phyloP scores from a whole-genome alignment of 2,329 filamentous ascomycete genomes.

The Aspergillus niger region DNA sequence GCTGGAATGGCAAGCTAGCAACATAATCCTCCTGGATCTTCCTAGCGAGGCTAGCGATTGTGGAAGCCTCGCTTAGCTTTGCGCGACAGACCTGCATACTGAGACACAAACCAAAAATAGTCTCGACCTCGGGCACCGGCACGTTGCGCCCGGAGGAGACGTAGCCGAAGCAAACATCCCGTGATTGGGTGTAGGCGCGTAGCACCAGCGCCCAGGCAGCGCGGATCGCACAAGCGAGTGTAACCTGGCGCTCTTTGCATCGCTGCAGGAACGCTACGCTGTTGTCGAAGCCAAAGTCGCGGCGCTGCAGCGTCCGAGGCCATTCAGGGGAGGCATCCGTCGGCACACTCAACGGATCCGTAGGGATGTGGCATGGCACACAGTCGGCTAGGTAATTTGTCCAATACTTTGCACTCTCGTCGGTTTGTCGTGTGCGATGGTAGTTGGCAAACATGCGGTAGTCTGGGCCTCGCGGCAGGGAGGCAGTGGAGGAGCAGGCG shows the following conservation, averaged over 20 bases:
- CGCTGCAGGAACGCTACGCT: background rate
- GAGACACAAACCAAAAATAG: background rate
- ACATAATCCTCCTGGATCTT: background rate
- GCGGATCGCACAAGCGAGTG: background rate
- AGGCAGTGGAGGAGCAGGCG: background rate
- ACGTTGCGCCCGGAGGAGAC: background rate
- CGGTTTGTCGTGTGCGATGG: background rate
- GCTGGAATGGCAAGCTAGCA: background rate
- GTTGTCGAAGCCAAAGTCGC: background rate
- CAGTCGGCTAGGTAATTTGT: background rate
- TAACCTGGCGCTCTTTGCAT: slow-evolving; percentile 1
- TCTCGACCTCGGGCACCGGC: background rate
- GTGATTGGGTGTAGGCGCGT: background rate
- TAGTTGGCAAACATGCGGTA: background rate
- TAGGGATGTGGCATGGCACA: background rate
- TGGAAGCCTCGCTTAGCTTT: background rate
- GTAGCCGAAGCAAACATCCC: background rate
- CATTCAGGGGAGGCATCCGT: background rate
- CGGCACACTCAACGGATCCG: background rate
- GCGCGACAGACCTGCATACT: background rate
- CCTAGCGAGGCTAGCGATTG: background rate
- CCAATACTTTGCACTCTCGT: background rate
- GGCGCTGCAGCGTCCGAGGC: background rate
- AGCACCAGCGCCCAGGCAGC: background rate
- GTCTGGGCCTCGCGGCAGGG: background rate